Evolutionary conservation across 2,329 filamentous ascomycete species (phyloP), one percentile per base, ranked within the genome.

Genomic region (Venturia asperata): DNA sequence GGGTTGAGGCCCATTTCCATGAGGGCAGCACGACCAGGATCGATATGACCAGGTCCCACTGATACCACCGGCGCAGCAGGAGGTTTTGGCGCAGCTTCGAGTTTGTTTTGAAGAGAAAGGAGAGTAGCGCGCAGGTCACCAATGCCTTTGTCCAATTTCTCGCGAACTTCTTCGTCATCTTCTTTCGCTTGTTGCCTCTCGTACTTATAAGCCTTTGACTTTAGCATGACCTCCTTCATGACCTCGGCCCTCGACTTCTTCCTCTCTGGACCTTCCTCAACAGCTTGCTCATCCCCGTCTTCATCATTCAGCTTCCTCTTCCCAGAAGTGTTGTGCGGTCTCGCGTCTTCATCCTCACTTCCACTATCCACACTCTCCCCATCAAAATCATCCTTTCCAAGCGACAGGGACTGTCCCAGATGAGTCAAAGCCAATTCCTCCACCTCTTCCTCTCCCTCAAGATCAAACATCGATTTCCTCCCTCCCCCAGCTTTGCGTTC

Each of bases 221-320:
- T 99, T 67, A 92, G 91, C 69, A 99, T 97, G 67, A 99, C 83
- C 76, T 99, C 95, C 72, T 96, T 89, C 91, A 97, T 97, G 62
- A 99, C 90, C 76, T 99, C 94, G 64, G 94, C 90, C 78, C 97
- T 97, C 3, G 88, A 88, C 80, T 97, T 99, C 76, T 96, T 97
- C 66, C 88, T 84, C 71, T 93, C 89, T 0, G 91, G 92, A 68
- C 87, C 79, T 24, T 81, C 81, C 5, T 68, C 69, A 21, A 78
- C 79, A 0, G 80, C 80, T 6, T 80, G 80, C 3, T 77, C 79
- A 7, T 72, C 71, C 2, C 79, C 81, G n/a, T 77, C 79, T 6
- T 80, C 80, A 5, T 77, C 81, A 3, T 79, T 81, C 62, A 81
- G 79, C 68, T 76, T 71, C 68, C 79, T 76, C 71, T 80, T 80